Evolutionary conservation across 208 protist species (phyloP), one percentile per base, ranked within the genome.

Genomic region (Acanthamoeba culbertsoni): DNA sequence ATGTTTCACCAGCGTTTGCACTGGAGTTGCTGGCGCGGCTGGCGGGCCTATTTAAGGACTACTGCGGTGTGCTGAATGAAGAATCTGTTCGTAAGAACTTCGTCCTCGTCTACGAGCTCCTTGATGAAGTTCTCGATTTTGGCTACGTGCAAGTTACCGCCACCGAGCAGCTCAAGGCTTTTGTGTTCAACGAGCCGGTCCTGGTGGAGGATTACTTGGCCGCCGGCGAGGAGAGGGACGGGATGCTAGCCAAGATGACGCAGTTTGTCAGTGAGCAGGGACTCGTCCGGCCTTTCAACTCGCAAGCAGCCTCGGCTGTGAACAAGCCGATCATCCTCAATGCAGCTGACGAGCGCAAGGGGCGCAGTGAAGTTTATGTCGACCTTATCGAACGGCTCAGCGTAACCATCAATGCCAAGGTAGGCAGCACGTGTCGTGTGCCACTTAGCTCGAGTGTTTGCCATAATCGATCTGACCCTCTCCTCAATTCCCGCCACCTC

Each of bases 51-150:
- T 97, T 98, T 31, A 97, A 96, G 88, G 98, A 99, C 86, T 98
- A 97, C 92, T 94, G 98, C 68, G 97, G 97, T 8, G 96, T 98
- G 4, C 86, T 99, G 43, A 97, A 92, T 43, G 98, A 99, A 94
- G 96, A 98, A 51, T 94, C 95, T 62, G 93, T 99, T 28, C 94
- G 97, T 8, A 94, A 95, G 55, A 98, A 98, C 95, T 98, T 99
- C 46, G 94, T 98, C 23, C 95, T 98, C 16, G 94, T 98, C 28
- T 98, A 99, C 94, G 98, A 99, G 93, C 79, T 99, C n/a, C 75
- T 98, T 43, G 98, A 99, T 93, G 98, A 98, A 93, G 96, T 98
- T 84, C 77, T 98, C 16, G 97, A 98, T 93, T 95, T 97, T 75
- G 98, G 98, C 28, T 96, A 98, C 33, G 90, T 96, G 35, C 97